phyloP scores from a whole-genome alignment of 768 basidiomycete species.

The Calocera cornea region DNA sequence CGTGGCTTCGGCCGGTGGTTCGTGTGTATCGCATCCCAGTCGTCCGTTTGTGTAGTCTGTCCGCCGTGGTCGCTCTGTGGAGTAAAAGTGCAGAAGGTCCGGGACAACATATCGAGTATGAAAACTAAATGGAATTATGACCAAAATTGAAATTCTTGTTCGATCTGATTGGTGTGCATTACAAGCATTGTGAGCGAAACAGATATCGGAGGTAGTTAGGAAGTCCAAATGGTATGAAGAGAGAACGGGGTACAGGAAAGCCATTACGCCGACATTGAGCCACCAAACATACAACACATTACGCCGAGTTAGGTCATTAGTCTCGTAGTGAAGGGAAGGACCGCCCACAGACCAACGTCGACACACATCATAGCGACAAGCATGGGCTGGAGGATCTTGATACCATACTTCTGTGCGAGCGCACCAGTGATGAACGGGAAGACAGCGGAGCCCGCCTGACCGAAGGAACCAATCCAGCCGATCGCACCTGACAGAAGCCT shows the following conservation, averaged over 20 bases:
- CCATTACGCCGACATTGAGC: background rate
- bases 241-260: no score
- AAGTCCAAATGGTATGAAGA: no score
- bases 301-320: background rate
- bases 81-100: background rate
- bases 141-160: background rate
- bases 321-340: background rate
- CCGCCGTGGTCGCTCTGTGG: background rate
- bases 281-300: background rate
- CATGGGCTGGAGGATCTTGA: slow-evolving; percentile 48
- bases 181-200: background rate
- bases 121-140: background rate
- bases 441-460: slow-evolving; percentile 57
- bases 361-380: slow-evolving; percentile 48
- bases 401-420: slow-evolving; percentile 48
- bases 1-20: background rate
- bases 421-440: slow-evolving; percentile 56
- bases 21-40: background rate
- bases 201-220: no score
- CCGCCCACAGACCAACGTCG: slow-evolving; percentile 41
- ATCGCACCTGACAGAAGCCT: slow-evolving; percentile 27
- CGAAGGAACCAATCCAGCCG: slow-evolving; percentile 52
- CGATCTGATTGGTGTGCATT: background rate
- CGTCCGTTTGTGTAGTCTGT: background rate
- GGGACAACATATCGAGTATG: background rate